Evolutionary conservation across 805 yeast genomes (phyloP).

Genomic region (Saccharomycopsis sp.): DNA sequence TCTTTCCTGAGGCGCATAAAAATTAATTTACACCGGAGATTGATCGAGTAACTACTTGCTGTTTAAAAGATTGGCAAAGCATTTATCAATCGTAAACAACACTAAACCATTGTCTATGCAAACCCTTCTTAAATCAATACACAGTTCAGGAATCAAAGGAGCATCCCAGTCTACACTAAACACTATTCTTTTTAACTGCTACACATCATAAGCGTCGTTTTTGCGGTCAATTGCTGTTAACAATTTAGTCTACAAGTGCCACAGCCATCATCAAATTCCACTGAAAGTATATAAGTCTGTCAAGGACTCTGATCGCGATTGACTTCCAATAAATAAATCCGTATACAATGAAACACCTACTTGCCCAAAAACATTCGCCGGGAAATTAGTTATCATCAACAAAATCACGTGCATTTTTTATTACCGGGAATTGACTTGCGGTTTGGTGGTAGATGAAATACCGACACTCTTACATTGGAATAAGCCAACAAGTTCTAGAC

Average conservation of each 20-base stretch:
- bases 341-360: too few species aligned
- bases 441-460: background rate
- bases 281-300: background rate
- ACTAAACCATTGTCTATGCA: too few species aligned
- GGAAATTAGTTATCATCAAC: too few species aligned
- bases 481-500: too few species aligned
- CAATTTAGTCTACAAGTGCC: background rate
- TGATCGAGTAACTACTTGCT: too few species aligned
- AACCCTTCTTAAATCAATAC: background rate
- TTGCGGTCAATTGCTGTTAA: background rate
- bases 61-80: too few species aligned
- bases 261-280: background rate
- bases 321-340: too few species aligned
- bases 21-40: background rate
- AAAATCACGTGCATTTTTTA: background rate
- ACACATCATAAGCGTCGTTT: background rate
- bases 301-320: background rate
- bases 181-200: background rate
- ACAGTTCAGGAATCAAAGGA: background rate
- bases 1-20: background rate
- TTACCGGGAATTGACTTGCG: background rate
- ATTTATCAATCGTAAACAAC: too few species aligned
- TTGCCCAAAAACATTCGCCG: too few species aligned
- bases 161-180: too few species aligned
- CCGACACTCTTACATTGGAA: too few species aligned